These are phyloP conservation scores for Aquilaria malaccensis DNA, from an alignment of 345 rosid genomes.

Conservation along the genomic window DNA sequence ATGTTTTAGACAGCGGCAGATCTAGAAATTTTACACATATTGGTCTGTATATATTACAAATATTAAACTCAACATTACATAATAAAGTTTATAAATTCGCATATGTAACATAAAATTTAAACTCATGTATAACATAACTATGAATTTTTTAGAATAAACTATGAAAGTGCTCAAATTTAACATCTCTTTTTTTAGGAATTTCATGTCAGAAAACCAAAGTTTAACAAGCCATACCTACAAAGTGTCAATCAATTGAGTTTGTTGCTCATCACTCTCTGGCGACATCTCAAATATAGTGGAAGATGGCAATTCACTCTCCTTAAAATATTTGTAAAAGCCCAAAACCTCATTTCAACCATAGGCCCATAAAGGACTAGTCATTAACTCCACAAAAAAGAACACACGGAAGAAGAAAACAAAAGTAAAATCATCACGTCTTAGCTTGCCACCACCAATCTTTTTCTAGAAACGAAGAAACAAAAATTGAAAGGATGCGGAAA, in stretches of 20 bases:
- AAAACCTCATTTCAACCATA: not conserved
- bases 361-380: not conserved
- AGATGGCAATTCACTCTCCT: conserved; percentile 89
- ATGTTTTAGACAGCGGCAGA: too few relatives aligned
- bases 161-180: too few relatives aligned
- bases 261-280: conserved; percentile 59
- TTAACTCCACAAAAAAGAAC: not conserved
- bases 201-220: not conserved
- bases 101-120: too few relatives aligned
- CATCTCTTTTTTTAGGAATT: not conserved
- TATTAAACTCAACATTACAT: too few relatives aligned
- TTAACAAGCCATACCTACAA: conserved; percentile 52
- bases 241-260: conserved; percentile 64
- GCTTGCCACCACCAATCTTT: conserved; percentile 83
- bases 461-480: conserved; percentile 39
- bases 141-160: too few relatives aligned
- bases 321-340: conserved; percentile 57
- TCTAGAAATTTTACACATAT: too few relatives aligned
- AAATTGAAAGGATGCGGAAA: too few relatives aligned
- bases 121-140: too few relatives aligned
- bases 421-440: conserved; percentile 78
- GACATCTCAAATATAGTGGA: conserved; percentile 49
- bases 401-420: not conserved
- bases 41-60: too few relatives aligned
- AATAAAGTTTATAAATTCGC: too few relatives aligned